These are phyloP conservation scores for Phytophthora uliginosa DNA, from an alignment of 352 stramenopile species.

Conservation along the genomic window DNA sequence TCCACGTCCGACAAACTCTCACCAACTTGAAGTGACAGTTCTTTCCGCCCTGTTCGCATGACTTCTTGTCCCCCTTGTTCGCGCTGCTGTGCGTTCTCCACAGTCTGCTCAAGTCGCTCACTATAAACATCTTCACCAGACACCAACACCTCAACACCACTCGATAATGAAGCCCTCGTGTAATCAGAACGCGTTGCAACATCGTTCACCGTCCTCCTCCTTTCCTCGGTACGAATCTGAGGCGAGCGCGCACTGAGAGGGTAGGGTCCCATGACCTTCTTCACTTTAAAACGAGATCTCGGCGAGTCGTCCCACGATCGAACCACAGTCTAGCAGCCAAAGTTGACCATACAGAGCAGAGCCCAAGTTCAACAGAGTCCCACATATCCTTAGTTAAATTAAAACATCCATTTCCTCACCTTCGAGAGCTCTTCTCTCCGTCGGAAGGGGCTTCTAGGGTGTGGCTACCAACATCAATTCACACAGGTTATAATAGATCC, in stretches of 20 bases:
- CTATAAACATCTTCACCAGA: not conserved
- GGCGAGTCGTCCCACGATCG: not conserved
- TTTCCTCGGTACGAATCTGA: constrained; percentile 5
- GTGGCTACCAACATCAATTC: constrained; percentile 22
- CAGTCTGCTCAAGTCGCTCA: not conserved
- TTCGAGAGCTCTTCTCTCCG: constrained; percentile 48
- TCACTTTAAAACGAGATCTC: constrained; percentile 22
- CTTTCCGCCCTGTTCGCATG: not conserved
- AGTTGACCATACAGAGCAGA: not conserved
- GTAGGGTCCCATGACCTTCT: constrained; percentile 12
- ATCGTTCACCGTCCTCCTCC: not conserved
- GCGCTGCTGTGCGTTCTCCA: not conserved
- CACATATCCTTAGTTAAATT: no score
- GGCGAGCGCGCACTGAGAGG: constrained; percentile 27
- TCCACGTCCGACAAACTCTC: not conserved
- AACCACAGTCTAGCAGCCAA: constrained; percentile 17
- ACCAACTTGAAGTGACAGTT: not conserved
- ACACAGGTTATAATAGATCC: not conserved
- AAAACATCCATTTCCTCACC: constrained; percentile 24
- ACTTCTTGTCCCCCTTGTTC: not conserved
- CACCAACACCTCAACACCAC: not conserved
- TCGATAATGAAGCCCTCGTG: constrained; percentile 3
- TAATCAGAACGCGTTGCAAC: not conserved
- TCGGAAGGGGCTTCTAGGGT: constrained; percentile 54
- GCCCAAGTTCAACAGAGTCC: no score